These are phyloP conservation scores for Xerocomus potaroensis DNA, from an alignment of 768 basidiomycete species.

Conservation along the genomic window DNA sequence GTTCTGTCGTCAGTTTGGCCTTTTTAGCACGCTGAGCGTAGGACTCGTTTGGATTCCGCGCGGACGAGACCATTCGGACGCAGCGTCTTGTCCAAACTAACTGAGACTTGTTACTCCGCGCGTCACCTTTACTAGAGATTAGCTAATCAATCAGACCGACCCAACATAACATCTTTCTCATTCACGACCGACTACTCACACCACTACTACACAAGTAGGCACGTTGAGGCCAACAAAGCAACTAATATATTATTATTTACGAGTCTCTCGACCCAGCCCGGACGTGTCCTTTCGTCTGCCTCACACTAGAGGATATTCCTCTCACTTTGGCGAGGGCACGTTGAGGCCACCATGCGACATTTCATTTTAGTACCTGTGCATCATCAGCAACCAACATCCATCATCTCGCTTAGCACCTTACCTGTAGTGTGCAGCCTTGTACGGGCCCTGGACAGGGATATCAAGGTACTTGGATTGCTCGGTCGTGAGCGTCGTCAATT, in stretches of 20 bases:
- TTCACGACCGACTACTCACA: too few species aligned
- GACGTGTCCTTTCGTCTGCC: too few species aligned
- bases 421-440: constrained; percentile 71
- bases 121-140: constrained; percentile 15
- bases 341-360: constrained; percentile 61
- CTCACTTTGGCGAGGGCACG: constrained; percentile 63
- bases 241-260: too few species aligned
- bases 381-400: not conserved
- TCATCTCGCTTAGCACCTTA: constrained; percentile 20
- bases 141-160: constrained; percentile 22
- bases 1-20: constrained; percentile 21
- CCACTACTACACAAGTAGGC: constrained; percentile 13
- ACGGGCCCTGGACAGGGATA: constrained; percentile 77
- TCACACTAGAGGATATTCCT: constrained; percentile 54
- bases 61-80: constrained; percentile 30
- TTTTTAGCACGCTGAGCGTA: constrained; percentile 56
- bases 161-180: too few species aligned
- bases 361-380: constrained; percentile 27
- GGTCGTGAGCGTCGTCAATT: constrained; percentile 71
- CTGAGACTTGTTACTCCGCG: constrained; percentile 24
- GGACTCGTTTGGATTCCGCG: constrained; percentile 43
- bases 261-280: too few species aligned
- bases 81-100: constrained; percentile 22
- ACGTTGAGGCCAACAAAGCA: constrained; percentile 41
- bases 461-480: constrained; percentile 90